Base-by-base conservation (phyloP, 192 early-diverging fungal genomes). In the Polychytrium aggregatum region DNA sequence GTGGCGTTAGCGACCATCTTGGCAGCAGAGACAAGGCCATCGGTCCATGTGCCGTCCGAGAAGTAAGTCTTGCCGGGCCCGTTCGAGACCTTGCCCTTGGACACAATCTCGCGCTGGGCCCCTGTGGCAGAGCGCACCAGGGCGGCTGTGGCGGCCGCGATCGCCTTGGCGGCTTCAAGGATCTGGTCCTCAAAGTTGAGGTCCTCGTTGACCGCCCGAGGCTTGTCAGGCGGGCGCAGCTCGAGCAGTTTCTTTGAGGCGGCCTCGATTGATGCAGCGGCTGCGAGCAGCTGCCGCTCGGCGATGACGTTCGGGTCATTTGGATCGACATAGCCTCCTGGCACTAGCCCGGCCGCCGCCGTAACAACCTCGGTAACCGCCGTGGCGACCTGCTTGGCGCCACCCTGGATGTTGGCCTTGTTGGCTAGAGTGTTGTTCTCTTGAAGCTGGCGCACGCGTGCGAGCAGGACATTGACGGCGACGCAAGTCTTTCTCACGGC, bases 251-350 rank as follows among this genome's bases (percentile, higher is more conserved):
- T 79, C 24, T 64, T 72, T n/a, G 69, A 60, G 1, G 75, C 71
- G 10, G 68, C 68, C 37, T 79, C 76, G 48, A 79, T 79, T 25
- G 71, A 63, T 7, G 41, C 35, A 0, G 75, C 75, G 16, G 71
- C 75, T 1, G 58, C 49, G n/a, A 79, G 51, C 14, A 79, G 54
- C 46, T 79, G 74, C 4, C 70, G 50, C 45, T 79, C 74, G 10
- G 74, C 76, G 46, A 79, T 63, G 3, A 79, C 67, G 44, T 79
- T 70, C 13, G 74, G 71, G 50, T 79, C 74, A 39, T 71, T 79
- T 26, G 64, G 65, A 53, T 79, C 76, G 16, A 72, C 68, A 42
- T 79, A 79, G 33, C 75, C 75, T 20, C 33, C 48, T 1, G 75
- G 68, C 21, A 78, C 49, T 13, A 79, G 54, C 16, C 34, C 37